Conservation (phyloP, 805 yeast species). For the Schwanniomyces polymorphus region DNA sequence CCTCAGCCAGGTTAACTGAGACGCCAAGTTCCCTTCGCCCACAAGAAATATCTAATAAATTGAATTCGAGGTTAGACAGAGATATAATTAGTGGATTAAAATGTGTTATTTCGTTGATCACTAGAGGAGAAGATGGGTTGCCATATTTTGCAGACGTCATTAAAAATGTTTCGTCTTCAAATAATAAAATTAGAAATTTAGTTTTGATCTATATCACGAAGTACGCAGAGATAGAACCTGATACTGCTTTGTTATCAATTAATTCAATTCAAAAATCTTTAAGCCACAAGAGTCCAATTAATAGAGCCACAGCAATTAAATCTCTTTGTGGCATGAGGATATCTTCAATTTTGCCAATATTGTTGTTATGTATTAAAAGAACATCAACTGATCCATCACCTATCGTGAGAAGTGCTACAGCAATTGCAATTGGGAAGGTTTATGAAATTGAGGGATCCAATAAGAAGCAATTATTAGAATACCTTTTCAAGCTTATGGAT, state of each 20-base stretch:
- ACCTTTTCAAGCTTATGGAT: slow-evolving; percentile 53
- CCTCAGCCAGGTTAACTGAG: slow-evolving; percentile 65
- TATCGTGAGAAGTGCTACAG: slow-evolving; percentile 75
- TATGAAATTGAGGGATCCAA: slow-evolving; percentile 40
- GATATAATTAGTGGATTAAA: slow-evolving; percentile 44
- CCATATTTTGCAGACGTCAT: slow-evolving; percentile 79
- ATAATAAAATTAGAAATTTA: slow-evolving; percentile 66
- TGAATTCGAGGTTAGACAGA: slow-evolving; percentile 69
- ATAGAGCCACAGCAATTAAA: slow-evolving; percentile 72
- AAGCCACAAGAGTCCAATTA: slow-evolving; percentile 64
- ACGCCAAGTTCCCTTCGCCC: slow-evolving; percentile 61
- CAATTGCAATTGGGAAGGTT: slow-evolving; percentile 68
- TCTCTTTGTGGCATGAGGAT: slow-evolving; percentile 83
- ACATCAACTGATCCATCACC: slow-evolving; percentile 71
- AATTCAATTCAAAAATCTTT: slow-evolving; percentile 88
- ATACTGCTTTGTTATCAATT: slow-evolving; percentile 83
- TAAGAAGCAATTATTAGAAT: slow-evolving; percentile 48
- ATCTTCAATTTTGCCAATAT: slow-evolving; percentile 77
- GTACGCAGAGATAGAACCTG: slow-evolving; percentile 83
- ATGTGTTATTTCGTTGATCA: slow-evolving; percentile 37
- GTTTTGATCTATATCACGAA: slow-evolving; percentile 74
- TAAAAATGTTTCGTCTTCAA: slow-evolving; percentile 73
- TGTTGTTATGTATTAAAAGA: slow-evolving; percentile 69
- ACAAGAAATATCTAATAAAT: slow-evolving; percentile 60
- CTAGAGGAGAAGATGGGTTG: slow-evolving; percentile 42